phyloP scores from a whole-genome alignment of 2,329 filamentous ascomycete species.

The Aspergillus uvarum region DNA sequence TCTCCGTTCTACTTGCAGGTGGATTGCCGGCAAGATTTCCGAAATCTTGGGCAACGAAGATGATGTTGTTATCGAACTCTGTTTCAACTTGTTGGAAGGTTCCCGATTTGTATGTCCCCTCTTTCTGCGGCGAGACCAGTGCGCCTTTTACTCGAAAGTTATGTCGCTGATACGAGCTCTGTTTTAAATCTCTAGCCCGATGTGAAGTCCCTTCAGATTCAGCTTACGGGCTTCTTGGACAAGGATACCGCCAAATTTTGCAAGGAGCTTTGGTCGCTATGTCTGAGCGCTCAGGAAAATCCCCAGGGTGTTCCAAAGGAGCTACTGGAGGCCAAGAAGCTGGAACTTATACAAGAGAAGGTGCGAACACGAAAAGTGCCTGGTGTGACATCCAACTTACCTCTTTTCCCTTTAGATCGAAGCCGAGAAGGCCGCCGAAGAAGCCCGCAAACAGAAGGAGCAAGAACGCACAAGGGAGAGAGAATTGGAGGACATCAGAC shows the following conservation, averaged over 20 bases:
- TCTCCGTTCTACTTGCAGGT: slow-evolving; percentile 55
- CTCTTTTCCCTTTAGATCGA: slow-evolving; percentile 59
- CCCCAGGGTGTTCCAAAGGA: slow-evolving; percentile 92
- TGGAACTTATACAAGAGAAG: slow-evolving; percentile 93
- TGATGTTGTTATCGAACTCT: slow-evolving; percentile 89
- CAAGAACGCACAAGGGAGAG: slow-evolving; percentile 70
- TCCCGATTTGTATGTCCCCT: slow-evolving; percentile 66
- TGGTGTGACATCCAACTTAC: slow-evolving; percentile 3
- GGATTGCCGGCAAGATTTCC: slow-evolving; percentile 86
- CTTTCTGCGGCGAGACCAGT: not conserved
- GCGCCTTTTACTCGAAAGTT: not conserved
- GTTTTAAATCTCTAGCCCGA: slow-evolving; percentile 65
- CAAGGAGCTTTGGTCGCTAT: slow-evolving; percentile 88
- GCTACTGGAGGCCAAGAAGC: slow-evolving; percentile 91
- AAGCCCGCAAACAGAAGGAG: slow-evolving; percentile 69
- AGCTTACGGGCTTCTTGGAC: slow-evolving; percentile 91
- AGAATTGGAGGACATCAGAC: slow-evolving; percentile 66
- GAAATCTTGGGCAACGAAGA: slow-evolving; percentile 90
- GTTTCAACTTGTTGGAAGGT: slow-evolving; percentile 69
- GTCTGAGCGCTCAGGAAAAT: slow-evolving; percentile 84
- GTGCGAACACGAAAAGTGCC: slow-evolving; percentile 46
- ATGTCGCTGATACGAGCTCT: slow-evolving; percentile 5
- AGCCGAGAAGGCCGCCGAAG: slow-evolving; percentile 77
- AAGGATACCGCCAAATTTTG: slow-evolving; percentile 88
- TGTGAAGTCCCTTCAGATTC: slow-evolving; percentile 92